phyloP scores from a whole-genome alignment of 805 yeast species.

The Starmerella powellii region DNA sequence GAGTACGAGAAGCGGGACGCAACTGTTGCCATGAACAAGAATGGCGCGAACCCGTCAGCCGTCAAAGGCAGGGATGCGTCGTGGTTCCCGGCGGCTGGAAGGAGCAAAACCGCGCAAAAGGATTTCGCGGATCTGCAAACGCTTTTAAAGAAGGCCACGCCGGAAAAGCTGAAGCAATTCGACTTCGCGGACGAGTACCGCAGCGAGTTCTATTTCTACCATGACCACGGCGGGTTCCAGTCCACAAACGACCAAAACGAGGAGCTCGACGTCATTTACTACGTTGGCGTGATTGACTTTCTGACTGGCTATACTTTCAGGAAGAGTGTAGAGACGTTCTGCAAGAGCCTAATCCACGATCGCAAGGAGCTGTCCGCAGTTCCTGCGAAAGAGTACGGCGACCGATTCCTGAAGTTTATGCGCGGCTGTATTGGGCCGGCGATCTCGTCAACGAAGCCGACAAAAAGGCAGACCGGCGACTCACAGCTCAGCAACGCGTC shows the following conservation, averaged over 20 bases:
- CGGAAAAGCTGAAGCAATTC: conserved; percentile 27
- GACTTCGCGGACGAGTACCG: conserved; percentile 26
- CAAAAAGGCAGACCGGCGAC: conserved; percentile 6
- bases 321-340: conserved; percentile 74
- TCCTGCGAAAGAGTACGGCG: conserved; percentile 84
- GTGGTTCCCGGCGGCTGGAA: not conserved
- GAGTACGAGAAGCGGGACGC: conserved; percentile 10
- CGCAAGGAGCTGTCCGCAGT: conserved; percentile 69
- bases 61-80: no score
- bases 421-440: conserved; percentile 21
- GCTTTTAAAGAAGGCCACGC: conserved; percentile 27
- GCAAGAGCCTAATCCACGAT: conserved; percentile 61
- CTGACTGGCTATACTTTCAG: conserved; percentile 49
- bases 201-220: conserved; percentile 46
- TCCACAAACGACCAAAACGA: conserved; percentile 54
- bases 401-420: conserved; percentile 67
- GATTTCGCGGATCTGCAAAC: conserved; percentile 29
- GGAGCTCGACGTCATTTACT: conserved; percentile 60
- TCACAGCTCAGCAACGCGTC: not conserved
- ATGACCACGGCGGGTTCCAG: conserved; percentile 73
- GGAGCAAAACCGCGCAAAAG: conserved; percentile 10
- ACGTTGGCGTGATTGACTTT: conserved; percentile 89
- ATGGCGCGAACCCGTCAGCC: not conserved
- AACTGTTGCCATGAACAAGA: conserved; percentile 9
- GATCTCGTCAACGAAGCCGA: conserved; percentile 12